A percentile compares a stretch with the other conserved stretches of the same genome.
Conservation (phyloP, 179 eudicot species). For the Dionaea muscipula region DNA sequence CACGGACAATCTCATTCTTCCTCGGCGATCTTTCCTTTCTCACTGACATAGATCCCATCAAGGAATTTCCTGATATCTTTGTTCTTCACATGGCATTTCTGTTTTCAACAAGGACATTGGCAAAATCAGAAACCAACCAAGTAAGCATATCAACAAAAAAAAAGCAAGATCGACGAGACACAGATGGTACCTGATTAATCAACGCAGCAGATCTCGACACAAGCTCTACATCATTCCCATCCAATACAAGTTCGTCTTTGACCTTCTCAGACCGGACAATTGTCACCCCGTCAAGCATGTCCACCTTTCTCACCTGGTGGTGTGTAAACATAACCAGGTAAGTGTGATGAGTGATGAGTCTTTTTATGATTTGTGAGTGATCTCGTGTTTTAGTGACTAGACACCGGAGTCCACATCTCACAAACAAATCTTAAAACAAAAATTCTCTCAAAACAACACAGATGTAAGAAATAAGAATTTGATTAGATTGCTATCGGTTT, state of each 20-base stretch:
- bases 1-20: too few relatives aligned
- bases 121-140: background rate
- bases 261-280: slow-evolving; percentile 22
- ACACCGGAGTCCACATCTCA: too few relatives aligned
- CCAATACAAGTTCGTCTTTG: slow-evolving; percentile 16
- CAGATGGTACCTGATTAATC: slow-evolving; percentile 33
- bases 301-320: slow-evolving; percentile 7
- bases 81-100: slow-evolving; percentile 45
- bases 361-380: too few relatives aligned
- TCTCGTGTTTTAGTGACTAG: too few relatives aligned
- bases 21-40: slow-evolving; percentile 29
- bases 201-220: slow-evolving; percentile 38
- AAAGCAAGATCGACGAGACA: too few relatives aligned
- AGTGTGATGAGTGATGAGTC: background rate
- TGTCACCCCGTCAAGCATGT: slow-evolving; percentile 18
- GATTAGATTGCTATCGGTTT: too few relatives aligned
- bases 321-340: background rate
- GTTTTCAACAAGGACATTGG: background rate
- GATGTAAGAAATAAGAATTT: too few relatives aligned
- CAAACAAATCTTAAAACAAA: too few relatives aligned
- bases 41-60: slow-evolving; percentile 37
- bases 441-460: too few relatives aligned
- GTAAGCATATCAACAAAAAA: background rate
- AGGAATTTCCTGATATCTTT: slow-evolving; percentile 41
- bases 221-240: slow-evolving; percentile 18